Percentiles rank a stretch among this genome's conserved stretches.
These are phyloP conservation scores for Sisymbrium altissimum DNA, from an alignment of 345 rosid species.

Conservation along the genomic window DNA sequence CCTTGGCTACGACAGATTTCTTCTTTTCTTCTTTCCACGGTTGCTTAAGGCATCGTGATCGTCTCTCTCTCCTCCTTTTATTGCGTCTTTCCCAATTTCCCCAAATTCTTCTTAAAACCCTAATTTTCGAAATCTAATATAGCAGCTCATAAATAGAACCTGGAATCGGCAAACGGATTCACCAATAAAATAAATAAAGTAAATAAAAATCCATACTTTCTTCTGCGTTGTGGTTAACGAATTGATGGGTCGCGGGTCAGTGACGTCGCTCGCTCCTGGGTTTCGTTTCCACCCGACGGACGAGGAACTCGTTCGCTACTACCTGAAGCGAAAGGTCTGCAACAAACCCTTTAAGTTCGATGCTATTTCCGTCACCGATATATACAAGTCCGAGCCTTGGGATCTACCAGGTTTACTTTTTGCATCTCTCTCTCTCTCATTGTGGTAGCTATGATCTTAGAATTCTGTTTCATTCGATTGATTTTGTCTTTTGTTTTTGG, in stretches of 20 bases:
- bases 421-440: not conserved
- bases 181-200: no score
- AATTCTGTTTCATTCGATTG: not conserved
- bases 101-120: slow-evolving; percentile 32
- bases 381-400: slow-evolving; percentile 94
- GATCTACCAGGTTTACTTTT: slow-evolving; percentile 74
- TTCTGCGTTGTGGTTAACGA: not conserved
- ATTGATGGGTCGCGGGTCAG: slow-evolving; percentile 57
- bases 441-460: not conserved
- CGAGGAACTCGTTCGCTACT: slow-evolving; percentile 83
- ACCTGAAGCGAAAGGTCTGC: slow-evolving; percentile 74
- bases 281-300: slow-evolving; percentile 97
- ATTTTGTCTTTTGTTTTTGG: not conserved
- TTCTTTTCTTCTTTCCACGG: not conserved
- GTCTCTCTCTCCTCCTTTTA: not conserved
- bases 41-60: not conserved
- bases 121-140: slow-evolving; percentile 12
- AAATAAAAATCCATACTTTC: not conserved
- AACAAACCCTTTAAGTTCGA: slow-evolving; percentile 69
- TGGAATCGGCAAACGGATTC: not conserved
- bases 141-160: not conserved
- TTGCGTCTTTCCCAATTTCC: not conserved
- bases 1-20: slow-evolving; percentile 1
- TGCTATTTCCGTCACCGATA: slow-evolving; percentile 71
- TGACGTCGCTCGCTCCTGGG: slow-evolving; percentile 82